A percentile compares a stretch with the other conserved stretches of the same genome.
Evolutionary conservation across 2,329 filamentous ascomycete genomes (phyloP).

Genomic region (Trichoderma brevicompactum): DNA sequence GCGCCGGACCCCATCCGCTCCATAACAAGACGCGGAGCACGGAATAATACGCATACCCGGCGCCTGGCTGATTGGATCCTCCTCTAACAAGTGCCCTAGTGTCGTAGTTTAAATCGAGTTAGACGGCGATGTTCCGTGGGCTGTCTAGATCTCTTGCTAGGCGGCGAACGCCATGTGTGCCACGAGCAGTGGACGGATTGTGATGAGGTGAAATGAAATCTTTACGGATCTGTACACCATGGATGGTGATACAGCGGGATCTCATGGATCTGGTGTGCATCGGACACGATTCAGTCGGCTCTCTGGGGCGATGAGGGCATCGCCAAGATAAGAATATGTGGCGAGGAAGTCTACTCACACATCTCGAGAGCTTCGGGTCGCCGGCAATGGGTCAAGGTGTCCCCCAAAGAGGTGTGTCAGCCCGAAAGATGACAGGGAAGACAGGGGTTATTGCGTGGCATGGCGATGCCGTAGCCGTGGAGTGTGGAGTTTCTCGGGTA

Average conservation of each 20-base stretch:
- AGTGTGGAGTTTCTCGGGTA: slow-evolving; percentile 15
- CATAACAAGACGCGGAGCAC: slow-evolving; percentile 15
- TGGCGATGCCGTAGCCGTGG: slow-evolving; percentile 21
- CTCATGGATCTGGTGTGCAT: not conserved
- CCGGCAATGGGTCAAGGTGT: slow-evolving; percentile 9
- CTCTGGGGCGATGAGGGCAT: not conserved
- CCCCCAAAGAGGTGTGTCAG: slow-evolving; percentile 23
- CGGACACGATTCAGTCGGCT: not conserved
- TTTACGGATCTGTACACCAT: not conserved
- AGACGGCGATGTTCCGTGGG: slow-evolving; percentile 24
- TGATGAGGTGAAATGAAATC: not conserved
- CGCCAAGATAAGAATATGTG: not conserved
- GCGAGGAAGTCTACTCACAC: not conserved
- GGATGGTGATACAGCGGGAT: not conserved
- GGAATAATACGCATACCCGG: slow-evolving; percentile 23
- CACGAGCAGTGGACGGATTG: not conserved
- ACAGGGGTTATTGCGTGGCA: slow-evolving; percentile 20
- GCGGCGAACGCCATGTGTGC: not conserved
- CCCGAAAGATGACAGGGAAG: slow-evolving; percentile 22
- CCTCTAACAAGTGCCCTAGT: slow-evolving; percentile 16
- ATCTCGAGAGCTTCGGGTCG: slow-evolving; percentile 20
- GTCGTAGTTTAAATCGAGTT: slow-evolving; percentile 26
- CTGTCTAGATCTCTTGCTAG: slow-evolving; percentile 3
- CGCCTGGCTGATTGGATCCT: slow-evolving; percentile 17
- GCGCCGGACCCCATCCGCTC: not conserved